Conservation (phyloP, 78 protist species). For the Dictyostelium purpureum region DNA sequence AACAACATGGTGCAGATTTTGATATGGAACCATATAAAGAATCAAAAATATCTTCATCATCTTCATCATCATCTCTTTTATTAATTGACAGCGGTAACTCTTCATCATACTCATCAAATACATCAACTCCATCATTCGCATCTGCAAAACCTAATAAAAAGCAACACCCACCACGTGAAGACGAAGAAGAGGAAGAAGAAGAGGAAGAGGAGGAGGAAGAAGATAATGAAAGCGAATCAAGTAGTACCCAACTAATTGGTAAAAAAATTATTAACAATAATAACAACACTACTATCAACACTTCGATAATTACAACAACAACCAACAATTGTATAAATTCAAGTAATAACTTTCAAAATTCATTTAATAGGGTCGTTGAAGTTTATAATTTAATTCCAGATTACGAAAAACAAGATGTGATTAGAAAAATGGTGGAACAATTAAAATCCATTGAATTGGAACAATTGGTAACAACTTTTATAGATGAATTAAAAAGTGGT, state of each 20-base stretch:
- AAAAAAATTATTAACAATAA: not conserved
- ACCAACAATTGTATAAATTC: not conserved
- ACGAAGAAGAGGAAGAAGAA: not conserved
- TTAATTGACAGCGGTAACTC: not conserved
- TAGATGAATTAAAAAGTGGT: constrained; percentile 31
- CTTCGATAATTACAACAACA: not conserved
- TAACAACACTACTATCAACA: not conserved
- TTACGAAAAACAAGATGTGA: not conserved
- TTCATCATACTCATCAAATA: not conserved
- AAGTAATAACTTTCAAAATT: constrained; percentile 26
- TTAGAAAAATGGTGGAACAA: constrained; percentile 41
- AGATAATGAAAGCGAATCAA: constrained; percentile 16
- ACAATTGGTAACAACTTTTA: constrained; percentile 43
- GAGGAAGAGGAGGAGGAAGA: not conserved
- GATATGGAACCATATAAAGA: constrained; percentile 20
- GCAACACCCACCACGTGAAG: not conserved
- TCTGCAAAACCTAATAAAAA: not conserved
- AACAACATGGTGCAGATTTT: constrained; percentile 32
- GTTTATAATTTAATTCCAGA: constrained; percentile 24
- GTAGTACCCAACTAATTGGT: not conserved
- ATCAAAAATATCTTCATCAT: not conserved
- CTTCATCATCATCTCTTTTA: not conserved
- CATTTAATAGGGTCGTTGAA: constrained; percentile 47
- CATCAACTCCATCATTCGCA: constrained; percentile 14
- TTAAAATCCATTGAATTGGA: constrained; percentile 35